Percentiles rank a stretch among this genome's conserved stretches.
These are phyloP conservation scores for Prinsepia uniflora DNA, from an alignment of 306 rosid genomes.

Conservation along the genomic window DNA sequence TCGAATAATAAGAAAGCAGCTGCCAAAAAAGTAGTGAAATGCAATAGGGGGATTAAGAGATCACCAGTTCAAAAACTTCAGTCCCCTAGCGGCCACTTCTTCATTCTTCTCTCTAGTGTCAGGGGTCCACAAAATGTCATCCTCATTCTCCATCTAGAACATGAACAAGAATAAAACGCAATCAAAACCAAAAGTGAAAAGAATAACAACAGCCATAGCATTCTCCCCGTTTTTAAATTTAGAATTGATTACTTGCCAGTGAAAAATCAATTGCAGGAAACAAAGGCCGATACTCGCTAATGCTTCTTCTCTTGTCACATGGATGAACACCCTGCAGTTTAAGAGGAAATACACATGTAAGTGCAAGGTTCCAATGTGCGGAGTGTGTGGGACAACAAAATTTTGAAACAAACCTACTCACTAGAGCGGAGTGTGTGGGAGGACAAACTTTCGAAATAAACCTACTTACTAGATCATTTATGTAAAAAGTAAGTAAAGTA, in stretches of 20 bases:
- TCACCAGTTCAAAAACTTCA: slow-evolving; percentile 76
- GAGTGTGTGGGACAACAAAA: neutral
- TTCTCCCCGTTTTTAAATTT: slow-evolving; percentile 8
- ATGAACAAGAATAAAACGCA: slow-evolving; percentile 21
- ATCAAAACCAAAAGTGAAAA: slow-evolving; percentile 18
- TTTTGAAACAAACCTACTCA: neutral
- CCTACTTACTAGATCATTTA: neutral
- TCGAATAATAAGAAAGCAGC: neutral
- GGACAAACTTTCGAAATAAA: neutral
- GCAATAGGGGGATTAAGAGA: slow-evolving; percentile 14
- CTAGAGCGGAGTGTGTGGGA: neutral
- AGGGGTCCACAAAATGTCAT: slow-evolving; percentile 75
- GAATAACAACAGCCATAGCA: neutral
- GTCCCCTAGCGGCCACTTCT: slow-evolving; percentile 79
- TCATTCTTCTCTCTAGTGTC: slow-evolving; percentile 68
- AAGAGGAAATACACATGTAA: slow-evolving; percentile 17
- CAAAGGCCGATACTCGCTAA: slow-evolving; percentile 57
- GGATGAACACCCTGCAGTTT: slow-evolving; percentile 83
- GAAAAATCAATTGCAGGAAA: slow-evolving; percentile 95
- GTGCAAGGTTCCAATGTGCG: neutral
- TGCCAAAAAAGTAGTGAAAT: neutral
- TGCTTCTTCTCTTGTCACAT: slow-evolving; percentile 86
- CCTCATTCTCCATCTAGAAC: slow-evolving; percentile 64
- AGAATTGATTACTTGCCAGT: slow-evolving; percentile 44
- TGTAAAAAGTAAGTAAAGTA: slow-evolving; percentile 1